Percentiles rank a stretch among this genome's conserved stretches.
Evolutionary conservation across 192 early-diverging fungal species (phyloP).

Genomic region (Allomyces javanicus): DNA sequence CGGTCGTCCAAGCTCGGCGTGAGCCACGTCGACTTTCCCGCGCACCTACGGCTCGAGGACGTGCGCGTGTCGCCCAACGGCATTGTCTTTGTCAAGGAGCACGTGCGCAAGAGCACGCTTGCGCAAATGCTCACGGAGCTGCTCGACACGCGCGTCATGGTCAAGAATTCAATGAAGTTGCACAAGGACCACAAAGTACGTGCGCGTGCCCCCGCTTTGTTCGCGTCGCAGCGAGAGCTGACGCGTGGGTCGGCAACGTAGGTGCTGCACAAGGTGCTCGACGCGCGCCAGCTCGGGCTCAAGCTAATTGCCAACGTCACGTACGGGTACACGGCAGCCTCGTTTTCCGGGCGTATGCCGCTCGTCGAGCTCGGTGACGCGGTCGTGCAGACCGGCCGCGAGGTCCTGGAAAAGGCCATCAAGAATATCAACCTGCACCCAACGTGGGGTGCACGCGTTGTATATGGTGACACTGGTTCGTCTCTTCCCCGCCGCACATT

Average conservation of each 20-base stretch:
- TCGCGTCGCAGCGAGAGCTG: not conserved
- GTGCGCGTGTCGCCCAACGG: conserved; percentile 53
- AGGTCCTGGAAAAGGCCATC: conserved; percentile 58
- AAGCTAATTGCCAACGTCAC: conserved; percentile 89
- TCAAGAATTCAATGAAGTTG: conserved; percentile 66
- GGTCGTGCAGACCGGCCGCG: conserved; percentile 70
- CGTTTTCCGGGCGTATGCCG: conserved; percentile 79
- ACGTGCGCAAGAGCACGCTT: conserved; percentile 59
- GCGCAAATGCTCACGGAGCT: conserved; percentile 68
- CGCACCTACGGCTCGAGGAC: too few relatives aligned
- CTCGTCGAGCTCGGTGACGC: conserved; percentile 74
- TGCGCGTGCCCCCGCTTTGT: too few relatives aligned
- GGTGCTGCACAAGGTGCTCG: conserved; percentile 42
- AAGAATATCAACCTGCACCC: conserved; percentile 33
- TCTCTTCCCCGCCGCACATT: conserved; percentile 22
- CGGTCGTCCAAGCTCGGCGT: not conserved
- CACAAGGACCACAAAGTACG: conserved; percentile 34
- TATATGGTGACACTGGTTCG: conserved; percentile 87
- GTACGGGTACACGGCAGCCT: conserved; percentile 69
- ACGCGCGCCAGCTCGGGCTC: conserved; percentile 64
- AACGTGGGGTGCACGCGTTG: conserved; percentile 57
- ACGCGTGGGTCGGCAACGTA: not conserved
- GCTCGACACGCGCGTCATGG: conserved; percentile 73
- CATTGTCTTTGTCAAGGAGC: conserved; percentile 60
- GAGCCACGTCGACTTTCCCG: too few relatives aligned